Conservation (phyloP, 441 rosid species). For the Breynia disticha region DNA sequence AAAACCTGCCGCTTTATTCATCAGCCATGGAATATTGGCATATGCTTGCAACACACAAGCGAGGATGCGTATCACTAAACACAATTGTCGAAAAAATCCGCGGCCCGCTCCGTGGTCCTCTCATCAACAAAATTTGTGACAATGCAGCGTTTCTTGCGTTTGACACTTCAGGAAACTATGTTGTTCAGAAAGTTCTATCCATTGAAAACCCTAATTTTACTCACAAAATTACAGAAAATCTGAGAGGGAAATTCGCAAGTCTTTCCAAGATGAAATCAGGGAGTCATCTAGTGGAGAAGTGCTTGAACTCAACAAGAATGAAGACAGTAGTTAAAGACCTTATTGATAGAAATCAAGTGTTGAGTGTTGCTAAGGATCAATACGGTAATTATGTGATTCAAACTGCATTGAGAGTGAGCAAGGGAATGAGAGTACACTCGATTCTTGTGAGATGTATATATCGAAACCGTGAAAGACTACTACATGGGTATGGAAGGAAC, state of each 20-base stretch:
- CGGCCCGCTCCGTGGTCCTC: slow-evolving; percentile 9
- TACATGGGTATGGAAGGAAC: too few relatives aligned
- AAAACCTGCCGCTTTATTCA: slow-evolving; percentile 10
- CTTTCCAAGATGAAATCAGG: slow-evolving; percentile 23
- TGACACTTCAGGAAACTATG: slow-evolving; percentile 24
- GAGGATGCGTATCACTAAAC: slow-evolving; percentile 23
- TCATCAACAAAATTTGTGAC: slow-evolving; percentile 4
- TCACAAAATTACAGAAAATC: slow-evolving; percentile 3
- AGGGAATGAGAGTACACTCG: not conserved
- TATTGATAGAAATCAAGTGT: slow-evolving; percentile 8
- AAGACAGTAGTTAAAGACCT: slow-evolving; percentile 14
- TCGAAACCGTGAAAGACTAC: too few relatives aligned
- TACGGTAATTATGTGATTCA: slow-evolving; percentile 37
- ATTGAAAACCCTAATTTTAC: slow-evolving; percentile 12
- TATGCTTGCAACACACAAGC: slow-evolving; percentile 12
- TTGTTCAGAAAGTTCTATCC: slow-evolving; percentile 19
- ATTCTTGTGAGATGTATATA: too few relatives aligned
- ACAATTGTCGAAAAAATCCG: slow-evolving; percentile 16
- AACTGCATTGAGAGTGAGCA: slow-evolving; percentile 19
- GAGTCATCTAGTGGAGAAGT: slow-evolving; percentile 25
- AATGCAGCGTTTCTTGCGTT: slow-evolving; percentile 20
- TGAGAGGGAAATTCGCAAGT: slow-evolving; percentile 15
- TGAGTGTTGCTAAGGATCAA: slow-evolving; percentile 20
- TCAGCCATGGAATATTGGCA: slow-evolving; percentile 10
- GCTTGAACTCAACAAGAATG: slow-evolving; percentile 13